Conservation (phyloP, 1,284 basidiomycete genomes). For the Puccinia brachypodii region DNA sequence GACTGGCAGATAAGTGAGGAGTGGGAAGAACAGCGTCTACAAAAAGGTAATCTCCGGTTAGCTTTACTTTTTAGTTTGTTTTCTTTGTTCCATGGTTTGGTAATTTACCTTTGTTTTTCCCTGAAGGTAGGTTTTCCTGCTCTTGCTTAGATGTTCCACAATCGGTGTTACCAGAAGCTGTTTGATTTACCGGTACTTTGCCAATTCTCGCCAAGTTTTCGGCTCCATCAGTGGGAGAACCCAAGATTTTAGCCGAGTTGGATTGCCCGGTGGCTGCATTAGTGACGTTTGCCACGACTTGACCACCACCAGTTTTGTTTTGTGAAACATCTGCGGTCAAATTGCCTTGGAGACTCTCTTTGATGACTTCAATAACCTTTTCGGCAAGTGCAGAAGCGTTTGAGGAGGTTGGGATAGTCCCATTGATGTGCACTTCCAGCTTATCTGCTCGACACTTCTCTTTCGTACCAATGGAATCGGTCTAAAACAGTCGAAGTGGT, state of each 20-base stretch:
- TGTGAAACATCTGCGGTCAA: not conserved
- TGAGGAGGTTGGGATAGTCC: not conserved
- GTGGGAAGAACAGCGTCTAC: not conserved
- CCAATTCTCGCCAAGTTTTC: not conserved
- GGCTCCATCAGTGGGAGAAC: not conserved
- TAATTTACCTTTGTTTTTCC: not conserved
- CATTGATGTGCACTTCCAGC: not conserved
- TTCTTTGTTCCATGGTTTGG: not conserved
- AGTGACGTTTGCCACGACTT: not conserved
- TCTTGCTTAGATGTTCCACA: not conserved
- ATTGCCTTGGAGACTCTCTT: constrained; percentile 3
- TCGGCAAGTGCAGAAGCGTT: not conserved
- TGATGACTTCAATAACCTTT: not conserved
- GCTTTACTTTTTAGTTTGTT: not conserved
- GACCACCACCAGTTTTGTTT: not conserved
- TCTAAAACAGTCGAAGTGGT: not conserved
- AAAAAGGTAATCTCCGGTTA: not conserved
- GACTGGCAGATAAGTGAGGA: not conserved
- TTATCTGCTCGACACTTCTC: not conserved
- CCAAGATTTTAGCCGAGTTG: not conserved
- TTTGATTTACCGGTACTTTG: not conserved
- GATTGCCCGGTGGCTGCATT: not conserved
- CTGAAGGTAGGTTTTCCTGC: not conserved
- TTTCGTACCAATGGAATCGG: not conserved
- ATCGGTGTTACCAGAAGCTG: not conserved